Base-by-base conservation (phyloP, 495 filamentous ascomycete genomes). In the Thozetella sp. region DNA sequence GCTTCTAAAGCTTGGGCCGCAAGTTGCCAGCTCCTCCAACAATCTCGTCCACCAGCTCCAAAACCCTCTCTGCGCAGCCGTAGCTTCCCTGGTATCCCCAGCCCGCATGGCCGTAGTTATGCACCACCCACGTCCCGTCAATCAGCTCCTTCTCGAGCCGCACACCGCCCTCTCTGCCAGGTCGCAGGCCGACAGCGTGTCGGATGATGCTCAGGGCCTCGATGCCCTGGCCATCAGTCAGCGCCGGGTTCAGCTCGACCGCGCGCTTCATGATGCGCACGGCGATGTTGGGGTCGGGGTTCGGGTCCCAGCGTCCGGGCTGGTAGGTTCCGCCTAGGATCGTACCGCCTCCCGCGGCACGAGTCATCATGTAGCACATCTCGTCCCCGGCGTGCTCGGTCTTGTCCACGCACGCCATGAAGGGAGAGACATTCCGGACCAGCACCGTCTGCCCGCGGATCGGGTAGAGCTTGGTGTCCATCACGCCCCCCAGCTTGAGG, bases 61-160 rank as follows among this genome's bases (percentile, higher is more conserved):
- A 83, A 0, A 86, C 89, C 51, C 82, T 79, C 63, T 86, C 75
- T 0, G 93, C 87, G 75, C 91, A 93, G 1, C 95, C 95, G 72
- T 91, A 99, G 19, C 86, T 90, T 23, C 86, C 84, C 72, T 99
- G 95, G 67, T 97, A 93, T 56, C 88, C 95, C 80, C 93, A 97
- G 0, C 95, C 95, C 0, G 91, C 93, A 77, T 97, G 94, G 11
- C 96, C 96, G 70, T 99, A 99, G 63, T 97, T 94, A 70, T 99
- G 95, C 60, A 99, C 92, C 11, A 97, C 86, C 76, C 83, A 86
- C 0, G 85, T 80, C 25, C 67, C 80, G n/a, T 82, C 88, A 24
- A 93, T 83, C 62, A 78, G 80, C 72, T 97, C 93, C 70, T 84
- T 91, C 75, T 97, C 95, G 50, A 98, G 80, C 43, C 95, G 83